Conservation (phyloP, 345 rosid species). For the Jatropha curcas region DNA sequence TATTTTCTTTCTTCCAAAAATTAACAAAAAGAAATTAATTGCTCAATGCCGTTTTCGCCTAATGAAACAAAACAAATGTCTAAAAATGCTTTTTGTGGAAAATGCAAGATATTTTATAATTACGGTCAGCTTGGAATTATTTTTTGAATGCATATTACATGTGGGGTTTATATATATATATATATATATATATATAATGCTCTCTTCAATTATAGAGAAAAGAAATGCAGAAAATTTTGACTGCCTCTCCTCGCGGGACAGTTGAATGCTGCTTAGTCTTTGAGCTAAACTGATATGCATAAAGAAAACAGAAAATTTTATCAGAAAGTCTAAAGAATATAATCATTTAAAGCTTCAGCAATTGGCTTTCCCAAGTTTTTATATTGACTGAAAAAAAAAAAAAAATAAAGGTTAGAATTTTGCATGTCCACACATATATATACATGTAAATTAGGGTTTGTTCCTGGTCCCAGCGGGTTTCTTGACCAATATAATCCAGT, state of each 20-base stretch:
- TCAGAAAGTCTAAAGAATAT: slow-evolving; percentile 3
- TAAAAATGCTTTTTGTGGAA: background rate
- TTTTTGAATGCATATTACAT: background rate
- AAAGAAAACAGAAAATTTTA: background rate
- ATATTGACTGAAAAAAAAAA: slow-evolving; percentile 3
- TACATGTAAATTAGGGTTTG: background rate
- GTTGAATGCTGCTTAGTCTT: slow-evolving; percentile 5
- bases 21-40: too few species aligned
- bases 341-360: background rate
- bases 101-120: background rate
- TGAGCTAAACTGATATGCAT: background rate
- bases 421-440: background rate
- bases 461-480: background rate
- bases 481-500: background rate
- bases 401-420: background rate
- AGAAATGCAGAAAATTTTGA: slow-evolving; percentile 24
- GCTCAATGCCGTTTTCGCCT: too few species aligned
- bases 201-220: background rate
- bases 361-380: background rate
- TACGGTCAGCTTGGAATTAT: background rate
- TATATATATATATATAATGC: too few species aligned
- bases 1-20: too few species aligned
- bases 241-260: slow-evolving; percentile 12
- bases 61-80: background rate
- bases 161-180: background rate